Percentiles rank a stretch among this genome's conserved stretches.
phyloP scores from a whole-genome alignment of 2,329 filamentous ascomycete species.

The Cladosporium oxysporum region DNA sequence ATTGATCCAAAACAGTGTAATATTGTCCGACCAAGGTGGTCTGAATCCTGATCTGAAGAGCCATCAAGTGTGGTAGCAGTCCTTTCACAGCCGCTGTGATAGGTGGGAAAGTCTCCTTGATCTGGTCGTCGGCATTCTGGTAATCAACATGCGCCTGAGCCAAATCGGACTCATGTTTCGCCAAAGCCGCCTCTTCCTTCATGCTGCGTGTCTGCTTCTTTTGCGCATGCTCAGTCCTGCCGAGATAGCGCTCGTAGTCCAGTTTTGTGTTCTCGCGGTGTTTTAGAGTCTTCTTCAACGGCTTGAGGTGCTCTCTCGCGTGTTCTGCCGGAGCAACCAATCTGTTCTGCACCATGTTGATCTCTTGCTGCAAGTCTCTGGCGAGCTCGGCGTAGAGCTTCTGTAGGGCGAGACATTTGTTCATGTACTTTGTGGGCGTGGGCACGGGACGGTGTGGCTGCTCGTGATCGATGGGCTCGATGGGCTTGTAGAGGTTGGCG shows the following conservation, averaged over 20 bases:
- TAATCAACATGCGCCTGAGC: conserved; percentile 68
- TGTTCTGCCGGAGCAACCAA: conserved; percentile 70
- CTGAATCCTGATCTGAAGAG: conserved; percentile 72
- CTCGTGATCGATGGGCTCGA: conserved; percentile 61
- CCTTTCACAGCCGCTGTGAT: conserved; percentile 70
- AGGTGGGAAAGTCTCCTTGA: conserved; percentile 70
- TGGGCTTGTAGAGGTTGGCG: conserved; percentile 74
- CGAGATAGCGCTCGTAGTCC: conserved; percentile 77
- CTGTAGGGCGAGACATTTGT: conserved; percentile 65
- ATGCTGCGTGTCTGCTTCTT: conserved; percentile 70
- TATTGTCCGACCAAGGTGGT: conserved; percentile 75
- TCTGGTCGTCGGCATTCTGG: conserved; percentile 70
- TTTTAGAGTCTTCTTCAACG: conserved; percentile 80
- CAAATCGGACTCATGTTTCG: conserved; percentile 72
- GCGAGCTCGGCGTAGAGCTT: conserved; percentile 70
- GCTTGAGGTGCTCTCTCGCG: conserved; percentile 67
- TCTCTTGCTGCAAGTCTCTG: conserved; percentile 69
- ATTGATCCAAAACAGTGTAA: conserved; percentile 75
- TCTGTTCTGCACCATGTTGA: conserved; percentile 68
- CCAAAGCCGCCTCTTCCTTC: conserved; percentile 70
- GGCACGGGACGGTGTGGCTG: conserved; percentile 54
- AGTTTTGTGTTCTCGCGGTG: conserved; percentile 79
- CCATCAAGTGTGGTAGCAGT: conserved; percentile 71
- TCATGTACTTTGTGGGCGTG: conserved; percentile 64
- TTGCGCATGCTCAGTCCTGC: conserved; percentile 67